Conservation (phyloP, 352 stramenopile species). For the Phytophthora europaea region DNA sequence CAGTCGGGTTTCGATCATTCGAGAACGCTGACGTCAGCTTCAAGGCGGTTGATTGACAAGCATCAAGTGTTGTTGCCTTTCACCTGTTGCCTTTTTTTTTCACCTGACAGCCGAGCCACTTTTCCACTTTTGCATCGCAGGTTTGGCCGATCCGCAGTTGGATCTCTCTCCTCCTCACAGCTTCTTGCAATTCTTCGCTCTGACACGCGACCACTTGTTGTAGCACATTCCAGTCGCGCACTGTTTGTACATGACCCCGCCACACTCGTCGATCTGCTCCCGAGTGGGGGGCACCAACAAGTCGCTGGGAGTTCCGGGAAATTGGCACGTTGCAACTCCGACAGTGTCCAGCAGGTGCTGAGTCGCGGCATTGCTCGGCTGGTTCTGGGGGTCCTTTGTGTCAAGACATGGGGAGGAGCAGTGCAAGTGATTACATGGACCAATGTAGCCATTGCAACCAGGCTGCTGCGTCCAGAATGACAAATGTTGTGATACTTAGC, state of each 20-base stretch:
- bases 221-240: conserved; percentile 32
- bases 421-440: conserved; percentile 8
- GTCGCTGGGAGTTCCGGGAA: neutral
- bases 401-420: conserved; percentile 9
- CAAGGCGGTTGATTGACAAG: conserved; percentile 10
- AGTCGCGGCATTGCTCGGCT: conserved; percentile 10
- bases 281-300: conserved; percentile 2
- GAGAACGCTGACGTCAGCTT: conserved; percentile 20
- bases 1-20: neutral
- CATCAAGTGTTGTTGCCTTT: neutral
- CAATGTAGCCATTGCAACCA: conserved; percentile 40
- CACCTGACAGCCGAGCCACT: conserved; percentile 38
- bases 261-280: conserved; percentile 23
- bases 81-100: neutral
- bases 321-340: conserved; percentile 1
- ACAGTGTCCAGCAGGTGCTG: conserved; percentile 12
- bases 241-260: conserved; percentile 29
- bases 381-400: neutral
- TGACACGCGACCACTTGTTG: conserved; percentile 37
- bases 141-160: conserved; percentile 22
- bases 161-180: conserved; percentile 32
- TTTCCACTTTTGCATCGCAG: conserved; percentile 33
- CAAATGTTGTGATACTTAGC: neutral
- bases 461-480: neutral
- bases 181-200: conserved; percentile 8